Percentiles rank a stretch among this genome's conserved stretches.
Evolutionary conservation across 2,329 filamentous ascomycete genomes (phyloP).

Genomic region (Talaromyces pinophilus): DNA sequence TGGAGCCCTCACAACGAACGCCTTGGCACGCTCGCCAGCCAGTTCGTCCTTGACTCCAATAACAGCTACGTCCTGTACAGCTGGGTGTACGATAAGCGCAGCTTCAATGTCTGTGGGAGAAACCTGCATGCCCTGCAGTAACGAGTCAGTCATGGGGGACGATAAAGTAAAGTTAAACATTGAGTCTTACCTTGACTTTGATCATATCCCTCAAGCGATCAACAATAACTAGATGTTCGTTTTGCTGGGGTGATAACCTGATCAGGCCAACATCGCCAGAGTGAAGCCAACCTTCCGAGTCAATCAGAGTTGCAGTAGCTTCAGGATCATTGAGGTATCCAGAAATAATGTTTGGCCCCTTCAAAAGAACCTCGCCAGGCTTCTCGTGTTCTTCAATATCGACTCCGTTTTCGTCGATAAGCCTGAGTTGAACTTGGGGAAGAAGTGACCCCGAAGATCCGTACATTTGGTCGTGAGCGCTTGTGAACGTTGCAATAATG

Average conservation of each 20-base stretch:
- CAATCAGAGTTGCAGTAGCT: constrained; percentile 67
- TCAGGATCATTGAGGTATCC: constrained; percentile 80
- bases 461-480: constrained; percentile 60
- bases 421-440: constrained; percentile 60
- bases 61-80: constrained; percentile 49
- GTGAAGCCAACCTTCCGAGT: constrained; percentile 30
- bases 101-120: constrained; percentile 53
- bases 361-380: constrained; percentile 73
- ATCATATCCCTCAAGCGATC: constrained; percentile 41
- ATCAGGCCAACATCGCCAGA: constrained; percentile 31
- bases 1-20: constrained; percentile 45
- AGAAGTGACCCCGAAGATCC: constrained; percentile 69
- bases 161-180: neutral
- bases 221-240: constrained; percentile 44
- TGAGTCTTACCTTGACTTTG: constrained; percentile 27
- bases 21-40: constrained; percentile 45
- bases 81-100: constrained; percentile 43
- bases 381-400: constrained; percentile 67
- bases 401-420: constrained; percentile 64
- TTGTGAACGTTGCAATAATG: constrained; percentile 61
- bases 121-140: constrained; percentile 49
- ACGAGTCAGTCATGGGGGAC: neutral
- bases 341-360: constrained; percentile 68
- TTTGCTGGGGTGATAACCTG: constrained; percentile 23
- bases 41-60: constrained; percentile 43